Conservation (phyloP, 2,329 filamentous ascomycete genomes). For the Didymella sp. region DNA sequence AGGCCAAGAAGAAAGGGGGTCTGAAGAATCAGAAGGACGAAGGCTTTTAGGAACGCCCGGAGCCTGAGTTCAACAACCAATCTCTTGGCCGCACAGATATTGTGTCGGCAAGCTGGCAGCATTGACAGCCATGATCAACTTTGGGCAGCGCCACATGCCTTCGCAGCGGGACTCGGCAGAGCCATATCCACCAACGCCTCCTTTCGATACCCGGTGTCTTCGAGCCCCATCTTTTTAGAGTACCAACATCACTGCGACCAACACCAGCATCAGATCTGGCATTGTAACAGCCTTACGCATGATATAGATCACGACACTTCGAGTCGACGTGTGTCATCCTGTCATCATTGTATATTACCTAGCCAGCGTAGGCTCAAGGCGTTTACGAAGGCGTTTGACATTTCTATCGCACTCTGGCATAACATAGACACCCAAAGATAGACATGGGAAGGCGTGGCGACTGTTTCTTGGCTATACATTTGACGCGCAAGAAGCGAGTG, state of each 20-base stretch:
- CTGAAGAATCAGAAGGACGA: conserved; percentile 48
- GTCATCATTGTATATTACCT: conserved; percentile 4
- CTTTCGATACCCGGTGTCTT: not conserved
- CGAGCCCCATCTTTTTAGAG: not conserved
- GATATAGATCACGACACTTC: not conserved
- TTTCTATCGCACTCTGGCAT: conserved; percentile 4
- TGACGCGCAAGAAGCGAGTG: conserved; percentile 1
- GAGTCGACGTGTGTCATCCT: not conserved
- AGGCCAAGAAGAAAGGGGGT: conserved; percentile 26
- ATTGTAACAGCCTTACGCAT: not conserved
- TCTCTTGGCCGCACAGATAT: not conserved
- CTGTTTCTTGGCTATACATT: not conserved
- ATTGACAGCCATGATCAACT: not conserved
- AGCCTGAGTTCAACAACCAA: not conserved
- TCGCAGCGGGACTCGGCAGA: not conserved
- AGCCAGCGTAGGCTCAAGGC: not conserved
- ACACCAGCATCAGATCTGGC: not conserved
- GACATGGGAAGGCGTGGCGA: conserved; percentile 3
- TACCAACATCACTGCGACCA: not conserved
- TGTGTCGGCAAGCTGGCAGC: not conserved
- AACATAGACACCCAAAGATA: conserved; percentile 10
- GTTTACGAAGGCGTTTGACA: conserved; percentile 3
- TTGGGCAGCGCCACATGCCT: not conserved
- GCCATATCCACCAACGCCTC: not conserved
- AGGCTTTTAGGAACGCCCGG: conserved; percentile 32